Evolutionary conservation across 805 yeast species (phyloP).

Genomic region (Scheffersomyces ergatensis): DNA sequence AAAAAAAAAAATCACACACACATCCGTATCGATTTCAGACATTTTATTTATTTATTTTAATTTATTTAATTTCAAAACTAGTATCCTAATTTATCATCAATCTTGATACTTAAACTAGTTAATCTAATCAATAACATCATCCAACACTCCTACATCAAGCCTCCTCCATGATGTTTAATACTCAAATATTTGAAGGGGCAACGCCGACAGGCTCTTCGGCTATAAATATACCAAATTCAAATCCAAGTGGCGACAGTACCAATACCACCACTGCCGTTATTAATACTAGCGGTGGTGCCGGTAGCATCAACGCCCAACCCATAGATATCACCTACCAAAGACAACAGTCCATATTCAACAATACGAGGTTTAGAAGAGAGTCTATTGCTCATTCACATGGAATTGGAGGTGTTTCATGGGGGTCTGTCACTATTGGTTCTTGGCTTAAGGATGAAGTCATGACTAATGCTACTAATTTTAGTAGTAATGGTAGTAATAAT

Average conservation of each 20-base stretch:
- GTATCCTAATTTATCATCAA: too few relatives aligned
- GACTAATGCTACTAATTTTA: constrained; percentile 29
- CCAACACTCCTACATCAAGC: too few relatives aligned
- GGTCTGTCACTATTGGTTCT: constrained; percentile 89
- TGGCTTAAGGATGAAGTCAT: constrained; percentile 94
- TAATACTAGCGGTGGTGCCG: constrained; percentile 1
- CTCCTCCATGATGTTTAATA: constrained; percentile 49
- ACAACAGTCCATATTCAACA: constrained; percentile 39
- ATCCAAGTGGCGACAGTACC: constrained; percentile 5
- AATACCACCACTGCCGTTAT: not conserved
- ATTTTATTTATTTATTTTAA: too few relatives aligned
- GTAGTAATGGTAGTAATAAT: constrained; percentile 15
- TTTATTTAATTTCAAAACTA: too few relatives aligned
- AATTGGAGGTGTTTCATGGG: constrained; percentile 98
- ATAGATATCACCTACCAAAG: constrained; percentile 44
- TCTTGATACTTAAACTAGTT: too few relatives aligned
- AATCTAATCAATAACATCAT: too few relatives aligned
- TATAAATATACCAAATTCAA: constrained; percentile 22
- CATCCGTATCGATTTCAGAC: too few relatives aligned
- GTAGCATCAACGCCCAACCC: constrained; percentile 33
- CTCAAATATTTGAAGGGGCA: constrained; percentile 37
- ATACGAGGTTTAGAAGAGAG: constrained; percentile 68
- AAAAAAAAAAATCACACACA: too few relatives aligned
- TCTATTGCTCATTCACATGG: constrained; percentile 95
- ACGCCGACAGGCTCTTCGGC: constrained; percentile 19